Conservation (phyloP, 2,329 filamentous ascomycete species). For the Colletotrichum sp. region DNA sequence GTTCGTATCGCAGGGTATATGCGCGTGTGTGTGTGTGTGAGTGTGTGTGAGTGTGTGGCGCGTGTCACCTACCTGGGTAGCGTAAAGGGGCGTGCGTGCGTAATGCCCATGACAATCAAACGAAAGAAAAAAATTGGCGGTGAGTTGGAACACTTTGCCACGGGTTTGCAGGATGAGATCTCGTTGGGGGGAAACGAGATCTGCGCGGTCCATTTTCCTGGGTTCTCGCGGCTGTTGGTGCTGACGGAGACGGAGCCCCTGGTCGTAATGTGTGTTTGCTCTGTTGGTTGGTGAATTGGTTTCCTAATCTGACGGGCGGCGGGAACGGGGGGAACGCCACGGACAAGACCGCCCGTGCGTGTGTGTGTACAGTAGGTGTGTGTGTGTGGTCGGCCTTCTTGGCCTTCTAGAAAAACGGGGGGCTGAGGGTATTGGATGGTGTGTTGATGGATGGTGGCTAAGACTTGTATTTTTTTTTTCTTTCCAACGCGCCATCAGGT, state of each 20-base stretch:
- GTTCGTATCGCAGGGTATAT: background rate
- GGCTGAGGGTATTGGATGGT: background rate
- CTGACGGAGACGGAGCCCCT: background rate
- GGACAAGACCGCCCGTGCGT: background rate
- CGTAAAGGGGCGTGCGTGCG: background rate
- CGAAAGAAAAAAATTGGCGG: background rate
- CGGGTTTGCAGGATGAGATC: background rate
- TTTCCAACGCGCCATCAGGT: background rate
- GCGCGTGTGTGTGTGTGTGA: background rate
- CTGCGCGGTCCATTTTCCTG: background rate
- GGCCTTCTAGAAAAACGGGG: background rate
- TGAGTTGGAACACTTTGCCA: background rate
- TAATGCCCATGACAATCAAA: background rate
- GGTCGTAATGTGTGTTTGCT: background rate
- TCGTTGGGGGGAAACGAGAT: background rate
- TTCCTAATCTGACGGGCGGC: background rate
- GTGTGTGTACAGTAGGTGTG: background rate
- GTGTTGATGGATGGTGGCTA: background rate
- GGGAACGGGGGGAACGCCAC: background rate
- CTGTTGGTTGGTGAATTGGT: background rate
- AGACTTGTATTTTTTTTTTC: background rate
- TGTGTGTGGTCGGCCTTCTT: background rate
- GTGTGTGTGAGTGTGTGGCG: background rate
- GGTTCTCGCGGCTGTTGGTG: background rate
- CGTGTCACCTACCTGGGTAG: background rate